These are phyloP conservation scores for Periglandula ipomoeae DNA, from an alignment of 2,329 filamentous ascomycete genomes.

Conservation along the genomic window DNA sequence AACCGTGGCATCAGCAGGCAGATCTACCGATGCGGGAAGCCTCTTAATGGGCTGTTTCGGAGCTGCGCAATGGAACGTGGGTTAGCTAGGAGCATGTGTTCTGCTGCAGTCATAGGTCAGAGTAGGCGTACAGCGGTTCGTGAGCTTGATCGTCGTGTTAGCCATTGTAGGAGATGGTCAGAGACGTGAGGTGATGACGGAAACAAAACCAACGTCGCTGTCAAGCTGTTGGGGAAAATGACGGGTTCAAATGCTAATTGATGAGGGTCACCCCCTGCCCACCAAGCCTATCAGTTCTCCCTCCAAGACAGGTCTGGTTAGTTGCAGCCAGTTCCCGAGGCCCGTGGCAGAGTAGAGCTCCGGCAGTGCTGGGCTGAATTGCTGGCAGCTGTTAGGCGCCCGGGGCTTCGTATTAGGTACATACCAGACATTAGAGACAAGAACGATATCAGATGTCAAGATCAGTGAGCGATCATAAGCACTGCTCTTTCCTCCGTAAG, in stretches of 20 bases:
- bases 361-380: too few species aligned
- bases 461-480: too few species aligned
- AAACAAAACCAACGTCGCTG: not conserved
- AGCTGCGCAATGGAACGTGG: conserved; percentile 18
- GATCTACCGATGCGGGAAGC: conserved; percentile 41
- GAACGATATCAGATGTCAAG: not conserved
- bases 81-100: conserved; percentile 5
- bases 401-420: too few species aligned
- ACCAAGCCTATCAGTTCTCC: not conserved
- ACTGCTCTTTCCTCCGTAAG: too few species aligned
- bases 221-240: conserved; percentile 3
- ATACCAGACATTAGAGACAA: too few species aligned
- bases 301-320: too few species aligned
- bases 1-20: conserved; percentile 43
- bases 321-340: not conserved
- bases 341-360: not conserved
- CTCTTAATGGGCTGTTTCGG: conserved; percentile 43
- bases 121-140: conserved; percentile 12
- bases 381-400: too few species aligned
- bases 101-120: too few species aligned
- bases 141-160: conserved; percentile 12
- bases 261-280: not conserved
- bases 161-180: conserved; percentile 6
- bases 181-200: not conserved
- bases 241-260: not conserved